These are phyloP conservation scores for Thalassiosira profunda DNA, from an alignment of 108 stramenopile species.

Conservation along the genomic window DNA sequence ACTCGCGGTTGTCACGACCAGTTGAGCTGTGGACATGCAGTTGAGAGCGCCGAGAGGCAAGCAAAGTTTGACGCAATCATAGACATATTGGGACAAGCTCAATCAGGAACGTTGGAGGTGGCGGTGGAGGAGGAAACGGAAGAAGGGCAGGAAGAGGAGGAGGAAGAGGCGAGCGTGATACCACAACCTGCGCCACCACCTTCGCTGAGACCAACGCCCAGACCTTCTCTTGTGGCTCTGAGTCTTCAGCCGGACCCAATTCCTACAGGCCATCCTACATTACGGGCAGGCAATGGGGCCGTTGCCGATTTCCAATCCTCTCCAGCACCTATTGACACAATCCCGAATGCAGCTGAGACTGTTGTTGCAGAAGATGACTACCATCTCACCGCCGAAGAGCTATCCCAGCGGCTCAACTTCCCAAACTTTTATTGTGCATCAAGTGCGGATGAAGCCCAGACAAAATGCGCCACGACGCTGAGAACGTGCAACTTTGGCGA, in stretches of 20 bases:
- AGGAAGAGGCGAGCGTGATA: background rate
- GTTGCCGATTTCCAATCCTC: background rate
- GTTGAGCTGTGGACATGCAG: slow-evolving; percentile 22
- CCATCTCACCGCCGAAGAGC: slow-evolving; percentile 16
- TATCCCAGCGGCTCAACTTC: slow-evolving; percentile 21
- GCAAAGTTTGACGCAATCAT: slow-evolving; percentile 30
- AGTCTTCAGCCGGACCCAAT: background rate
- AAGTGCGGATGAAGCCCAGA: slow-evolving; percentile 19
- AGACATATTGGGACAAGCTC: slow-evolving; percentile 23
- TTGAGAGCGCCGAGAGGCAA: slow-evolving; percentile 16
- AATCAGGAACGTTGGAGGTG: background rate
- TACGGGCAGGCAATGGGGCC: background rate
- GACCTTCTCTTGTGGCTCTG: background rate
- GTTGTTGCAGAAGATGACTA: slow-evolving; percentile 2
- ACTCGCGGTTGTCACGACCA: slow-evolving; percentile 37
- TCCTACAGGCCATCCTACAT: background rate
- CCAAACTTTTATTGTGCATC: slow-evolving; percentile 42
- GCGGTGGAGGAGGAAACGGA: too few species aligned
- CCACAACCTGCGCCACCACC: slow-evolving; percentile 7
- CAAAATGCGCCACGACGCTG: slow-evolving; percentile 27
- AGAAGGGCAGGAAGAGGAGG: too few species aligned
- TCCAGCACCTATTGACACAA: background rate
- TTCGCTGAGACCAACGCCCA: background rate
- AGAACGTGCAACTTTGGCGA: slow-evolving; percentile 34
- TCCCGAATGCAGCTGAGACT: slow-evolving; percentile 1